Percentiles rank a stretch among this genome's conserved stretches.
Conservation (phyloP, 2,329 filamentous ascomycete genomes). For the Clonostachys rhizophaga region DNA sequence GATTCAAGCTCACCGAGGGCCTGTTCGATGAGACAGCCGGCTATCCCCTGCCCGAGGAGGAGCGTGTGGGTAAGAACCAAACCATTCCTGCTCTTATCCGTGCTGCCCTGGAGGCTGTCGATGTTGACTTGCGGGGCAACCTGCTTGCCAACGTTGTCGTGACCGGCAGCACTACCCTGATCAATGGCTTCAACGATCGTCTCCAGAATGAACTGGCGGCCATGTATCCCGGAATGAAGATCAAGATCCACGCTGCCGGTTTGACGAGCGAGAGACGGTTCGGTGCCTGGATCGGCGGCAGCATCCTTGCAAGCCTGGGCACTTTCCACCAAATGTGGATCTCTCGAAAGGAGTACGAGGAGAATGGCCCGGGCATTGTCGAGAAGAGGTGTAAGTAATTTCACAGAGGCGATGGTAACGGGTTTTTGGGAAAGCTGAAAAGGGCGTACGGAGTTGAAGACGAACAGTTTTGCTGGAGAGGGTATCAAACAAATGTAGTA, state of each 20-base stretch:
- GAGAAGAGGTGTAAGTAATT: conserved; percentile 90
- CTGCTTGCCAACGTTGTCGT: conserved; percentile 88
- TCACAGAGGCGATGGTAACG: neutral
- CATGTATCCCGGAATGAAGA: conserved; percentile 79
- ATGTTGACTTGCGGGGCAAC: conserved; percentile 81
- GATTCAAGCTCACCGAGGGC: conserved; percentile 81
- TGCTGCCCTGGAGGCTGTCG: conserved; percentile 71
- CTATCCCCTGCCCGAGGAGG: conserved; percentile 40
- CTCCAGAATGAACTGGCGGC: conserved; percentile 77
- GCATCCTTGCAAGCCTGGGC: conserved; percentile 89
- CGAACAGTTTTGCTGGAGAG: neutral
- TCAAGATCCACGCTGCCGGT: conserved; percentile 84
- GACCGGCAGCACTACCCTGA: conserved; percentile 79
- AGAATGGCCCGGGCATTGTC: conserved; percentile 84
- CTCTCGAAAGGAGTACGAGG: conserved; percentile 93
- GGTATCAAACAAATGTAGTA: neutral
- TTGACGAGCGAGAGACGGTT: conserved; percentile 86
- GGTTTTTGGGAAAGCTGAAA: neutral
- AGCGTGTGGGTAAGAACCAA: conserved; percentile 61
- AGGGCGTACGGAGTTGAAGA: conserved; percentile 3
- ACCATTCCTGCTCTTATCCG: conserved; percentile 83
- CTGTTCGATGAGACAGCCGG: conserved; percentile 85
- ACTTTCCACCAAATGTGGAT: conserved; percentile 99
- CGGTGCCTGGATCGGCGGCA: conserved; percentile 93
- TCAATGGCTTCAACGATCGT: conserved; percentile 89